Base-by-base conservation (phyloP, 805 yeast species). In the Blastobotrys muscicola region DNA sequence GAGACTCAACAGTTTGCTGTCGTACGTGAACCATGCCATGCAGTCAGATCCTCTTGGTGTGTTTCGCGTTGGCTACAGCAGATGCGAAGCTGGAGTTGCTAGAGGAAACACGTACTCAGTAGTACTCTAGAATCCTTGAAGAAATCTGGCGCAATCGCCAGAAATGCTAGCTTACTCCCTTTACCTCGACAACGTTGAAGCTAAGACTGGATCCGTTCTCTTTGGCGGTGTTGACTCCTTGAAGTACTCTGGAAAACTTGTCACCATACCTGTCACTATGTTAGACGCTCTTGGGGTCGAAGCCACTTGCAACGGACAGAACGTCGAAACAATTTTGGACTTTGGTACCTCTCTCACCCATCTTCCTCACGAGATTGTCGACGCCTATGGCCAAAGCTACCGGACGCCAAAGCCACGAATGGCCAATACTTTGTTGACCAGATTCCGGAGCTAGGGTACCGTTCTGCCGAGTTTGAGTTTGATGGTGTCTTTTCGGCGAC, bases 91-190 rank as follows among this genome's bases (percentile, higher is more conserved):
- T n/a, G n/a, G n/a, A n/a, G n/a, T n/a, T n/a, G n/a, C n/a, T n/a
- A n/a, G n/a, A n/a, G n/a, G n/a, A n/a, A n/a, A n/a, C n/a, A n/a
- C n/a, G n/a, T 85, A 2, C 75, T 85, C 60, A 68, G 72, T 42
- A 85, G 85, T 58, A 62, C 84, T 40, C 94, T 94, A 0, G 52
- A 67, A 33, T 71, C 72, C 44, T 59, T 85, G 67, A 77, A 71
- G 41, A 50, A 62, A 29, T 70, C 62, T 33, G 76, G 75, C 1
- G 41, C 58, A 26, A 72, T 71, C 49, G 53, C 57, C 38, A 58
- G 65, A 38, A 54, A 52, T 29, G 67, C n/a, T n/a, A n/a, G n/a
- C 72, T n/a, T 74, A 70, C 59, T 71, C 77, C 20, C 60, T 74
- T 46, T 74, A 66, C 59, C 59, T 74, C 49, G 63, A 67, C 45